A percentile compares a stretch with the other conserved stretches of the same genome.
phyloP scores from a whole-genome alignment of 2,329 filamentous ascomycete species.

The Clarireedia homoeocarpa region DNA sequence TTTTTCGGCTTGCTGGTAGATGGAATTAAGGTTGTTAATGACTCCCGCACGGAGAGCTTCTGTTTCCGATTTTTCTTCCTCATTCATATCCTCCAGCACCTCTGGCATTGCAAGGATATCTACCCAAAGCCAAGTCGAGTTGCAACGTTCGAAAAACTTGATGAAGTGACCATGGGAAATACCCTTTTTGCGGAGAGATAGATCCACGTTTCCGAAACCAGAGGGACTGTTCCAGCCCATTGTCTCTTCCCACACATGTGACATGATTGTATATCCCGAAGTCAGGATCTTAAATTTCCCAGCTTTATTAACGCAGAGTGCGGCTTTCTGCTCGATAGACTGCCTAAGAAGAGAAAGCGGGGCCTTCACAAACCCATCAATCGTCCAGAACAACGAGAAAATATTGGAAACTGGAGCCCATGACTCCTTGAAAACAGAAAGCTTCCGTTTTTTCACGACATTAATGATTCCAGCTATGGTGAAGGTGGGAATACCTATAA shows the following conservation, averaged over 20 bases:
- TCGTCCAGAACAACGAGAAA: background rate
- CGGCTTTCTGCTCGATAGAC: constrained; percentile 1
- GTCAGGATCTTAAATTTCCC: constrained; percentile 2
- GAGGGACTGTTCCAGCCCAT: constrained; percentile 6
- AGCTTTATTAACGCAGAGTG: constrained; percentile 4
- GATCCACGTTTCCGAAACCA: constrained; percentile 1
- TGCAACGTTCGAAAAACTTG: constrained; percentile 5
- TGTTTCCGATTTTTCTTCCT: background rate
- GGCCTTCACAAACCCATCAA: background rate
- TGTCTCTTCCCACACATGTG: constrained; percentile 10
- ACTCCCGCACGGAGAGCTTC: background rate
- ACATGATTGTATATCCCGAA: constrained; percentile 5
- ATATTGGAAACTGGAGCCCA: background rate
- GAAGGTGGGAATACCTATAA: too few relatives aligned
- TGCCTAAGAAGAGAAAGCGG: background rate
- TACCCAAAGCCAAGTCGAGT: constrained; percentile 6
- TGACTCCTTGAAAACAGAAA: background rate
- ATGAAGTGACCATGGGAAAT: background rate
- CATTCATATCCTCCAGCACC: constrained; percentile 6
- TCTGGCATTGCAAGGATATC: constrained; percentile 8
- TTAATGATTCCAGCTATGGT: too few relatives aligned
- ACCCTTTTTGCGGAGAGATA: constrained; percentile 2
- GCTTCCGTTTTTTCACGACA: background rate
- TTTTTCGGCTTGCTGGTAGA: background rate
- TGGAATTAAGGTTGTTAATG: background rate